Percentiles rank a stretch among this genome's conserved stretches.
These are phyloP conservation scores for Plectranthus barbatus DNA, from an alignment of 257 asterid genomes.

Conservation along the genomic window DNA sequence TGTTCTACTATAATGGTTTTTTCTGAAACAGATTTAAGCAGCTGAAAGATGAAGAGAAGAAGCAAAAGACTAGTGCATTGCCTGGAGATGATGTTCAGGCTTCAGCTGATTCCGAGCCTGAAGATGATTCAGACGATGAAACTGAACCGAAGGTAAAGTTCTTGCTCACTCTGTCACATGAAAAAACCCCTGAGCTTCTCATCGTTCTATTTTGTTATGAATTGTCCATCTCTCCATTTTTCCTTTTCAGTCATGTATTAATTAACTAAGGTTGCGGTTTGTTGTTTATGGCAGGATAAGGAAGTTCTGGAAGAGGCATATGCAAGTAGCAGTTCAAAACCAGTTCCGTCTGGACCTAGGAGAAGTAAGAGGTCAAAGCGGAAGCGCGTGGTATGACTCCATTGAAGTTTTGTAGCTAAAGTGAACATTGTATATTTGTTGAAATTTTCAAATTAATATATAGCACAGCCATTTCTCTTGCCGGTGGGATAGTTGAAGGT, in stretches of 20 bases:
- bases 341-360: constrained; percentile 61
- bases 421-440: constrained; percentile 39
- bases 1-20: constrained; percentile 12
- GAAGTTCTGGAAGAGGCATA: constrained; percentile 70
- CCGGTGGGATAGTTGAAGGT: constrained; percentile 36
- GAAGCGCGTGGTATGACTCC: constrained; percentile 75
- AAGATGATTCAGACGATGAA: constrained; percentile 43
- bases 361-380: constrained; percentile 83
- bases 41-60: constrained; percentile 73
- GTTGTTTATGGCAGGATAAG: constrained; percentile 38
- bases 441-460: constrained; percentile 31
- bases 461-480: constrained; percentile 50
- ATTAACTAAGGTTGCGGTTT: not conserved
- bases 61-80: constrained; percentile 45
- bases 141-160: constrained; percentile 50
- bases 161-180: not conserved
- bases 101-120: constrained; percentile 50
- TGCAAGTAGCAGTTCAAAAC: constrained; percentile 50
- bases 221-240: not conserved
- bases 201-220: not conserved
- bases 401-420: constrained; percentile 31
- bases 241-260: not conserved
- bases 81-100: constrained; percentile 40
- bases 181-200: not conserved
- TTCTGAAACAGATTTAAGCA: constrained; percentile 59